A percentile compares a stretch with the other conserved stretches of the same genome.
Conservation (phyloP, 805 yeast species). For the Metschnikowia sp. region DNA sequence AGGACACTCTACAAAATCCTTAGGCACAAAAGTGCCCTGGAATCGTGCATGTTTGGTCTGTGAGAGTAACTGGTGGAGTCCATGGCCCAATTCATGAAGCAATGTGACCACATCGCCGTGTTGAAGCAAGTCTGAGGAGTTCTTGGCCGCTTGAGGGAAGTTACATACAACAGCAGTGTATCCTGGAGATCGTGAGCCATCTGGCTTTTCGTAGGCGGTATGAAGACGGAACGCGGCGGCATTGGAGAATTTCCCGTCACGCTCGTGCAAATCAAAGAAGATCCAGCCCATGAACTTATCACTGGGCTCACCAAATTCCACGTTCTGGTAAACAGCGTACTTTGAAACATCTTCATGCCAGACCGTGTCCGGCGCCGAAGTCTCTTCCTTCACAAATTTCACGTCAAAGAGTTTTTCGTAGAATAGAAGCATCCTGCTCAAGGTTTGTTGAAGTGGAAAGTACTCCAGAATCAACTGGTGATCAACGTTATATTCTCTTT, state of each 20-base stretch:
- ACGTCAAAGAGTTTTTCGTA: slow-evolving; percentile 68
- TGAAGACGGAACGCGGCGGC: slow-evolving; percentile 78
- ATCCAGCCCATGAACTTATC: slow-evolving; percentile 68
- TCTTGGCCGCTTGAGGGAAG: slow-evolving; percentile 68
- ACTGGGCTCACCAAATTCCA: slow-evolving; percentile 34
- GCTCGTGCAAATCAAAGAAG: slow-evolving; percentile 77
- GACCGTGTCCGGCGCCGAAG: slow-evolving; percentile 37
- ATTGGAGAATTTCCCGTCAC: slow-evolving; percentile 83
- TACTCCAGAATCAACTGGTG: slow-evolving; percentile 68
- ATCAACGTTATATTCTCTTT: slow-evolving; percentile 67
- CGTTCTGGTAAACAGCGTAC: slow-evolving; percentile 67
- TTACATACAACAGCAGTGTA: slow-evolving; percentile 74
- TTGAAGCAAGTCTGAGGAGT: slow-evolving; percentile 68
- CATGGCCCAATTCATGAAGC: slow-evolving; percentile 89
- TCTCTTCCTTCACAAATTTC: slow-evolving; percentile 54
- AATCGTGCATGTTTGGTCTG: slow-evolving; percentile 61
- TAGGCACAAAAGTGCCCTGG: slow-evolving; percentile 71
- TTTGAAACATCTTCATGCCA: slow-evolving; percentile 82
- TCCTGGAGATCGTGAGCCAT: slow-evolving; percentile 58
- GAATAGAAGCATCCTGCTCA: slow-evolving; percentile 62
- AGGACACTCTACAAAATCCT: slow-evolving; percentile 91
- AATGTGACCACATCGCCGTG: slow-evolving; percentile 78
- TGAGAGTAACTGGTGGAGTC: slow-evolving; percentile 74
- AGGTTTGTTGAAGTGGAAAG: slow-evolving; percentile 69
- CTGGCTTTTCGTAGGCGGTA: slow-evolving; percentile 53